A percentile compares a stretch with the other conserved stretches of the same genome.
Evolutionary conservation across 106 monocot species (phyloP).

Genomic region (Cymbidium sinense): DNA sequence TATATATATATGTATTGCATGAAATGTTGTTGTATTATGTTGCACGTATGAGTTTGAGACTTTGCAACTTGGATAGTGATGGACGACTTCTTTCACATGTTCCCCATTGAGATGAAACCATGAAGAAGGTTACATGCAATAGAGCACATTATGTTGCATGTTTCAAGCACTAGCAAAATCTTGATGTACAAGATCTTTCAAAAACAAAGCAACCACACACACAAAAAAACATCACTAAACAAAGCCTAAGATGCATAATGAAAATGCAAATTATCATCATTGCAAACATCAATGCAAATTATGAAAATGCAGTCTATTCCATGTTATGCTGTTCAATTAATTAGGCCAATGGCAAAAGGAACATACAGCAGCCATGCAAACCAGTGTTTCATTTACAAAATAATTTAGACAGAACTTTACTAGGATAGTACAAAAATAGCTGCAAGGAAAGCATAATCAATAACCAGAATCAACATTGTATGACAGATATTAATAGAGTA

Average conservation of each 20-base stretch:
- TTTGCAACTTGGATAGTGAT: background rate
- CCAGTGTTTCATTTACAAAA: background rate
- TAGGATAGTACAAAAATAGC: background rate
- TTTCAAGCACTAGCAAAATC: background rate
- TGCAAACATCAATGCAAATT: background rate
- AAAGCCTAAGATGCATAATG: background rate
- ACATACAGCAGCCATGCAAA: background rate
- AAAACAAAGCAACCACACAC: background rate
- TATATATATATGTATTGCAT: too few relatives aligned
- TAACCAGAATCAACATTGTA: background rate
- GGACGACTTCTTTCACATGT: background rate
- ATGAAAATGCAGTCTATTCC: background rate
- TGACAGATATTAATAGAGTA: background rate
- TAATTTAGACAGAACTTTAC: background rate
- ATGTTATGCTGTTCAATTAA: background rate
- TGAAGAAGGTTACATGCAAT: background rate
- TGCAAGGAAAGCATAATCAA: background rate
- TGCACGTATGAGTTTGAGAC: background rate
- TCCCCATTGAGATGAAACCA: background rate
- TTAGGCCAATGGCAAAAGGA: background rate
- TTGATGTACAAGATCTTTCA: background rate
- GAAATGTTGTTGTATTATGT: background rate
- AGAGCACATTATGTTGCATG: background rate
- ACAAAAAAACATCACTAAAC: background rate
- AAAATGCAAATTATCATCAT: background rate